These are phyloP conservation scores for Hyphodiscus sp. DNA, from an alignment of 2,329 filamentous ascomycete species.

Conservation along the genomic window DNA sequence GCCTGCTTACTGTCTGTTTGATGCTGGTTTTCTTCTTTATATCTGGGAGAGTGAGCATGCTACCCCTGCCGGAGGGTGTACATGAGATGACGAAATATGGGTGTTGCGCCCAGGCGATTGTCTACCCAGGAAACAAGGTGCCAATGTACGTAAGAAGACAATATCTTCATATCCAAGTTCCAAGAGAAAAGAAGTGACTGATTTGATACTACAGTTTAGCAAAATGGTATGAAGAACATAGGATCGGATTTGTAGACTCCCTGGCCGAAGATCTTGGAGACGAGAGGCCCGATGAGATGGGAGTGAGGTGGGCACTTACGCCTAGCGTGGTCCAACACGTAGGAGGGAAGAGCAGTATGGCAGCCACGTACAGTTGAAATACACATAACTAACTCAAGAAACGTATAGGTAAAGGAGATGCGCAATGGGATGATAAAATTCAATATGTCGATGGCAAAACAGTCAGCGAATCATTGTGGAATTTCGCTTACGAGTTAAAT, in stretches of 20 bases:
- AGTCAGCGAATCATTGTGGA: conserved; percentile 1
- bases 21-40: conserved; percentile 2
- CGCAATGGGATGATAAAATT: neutral
- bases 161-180: too few species aligned
- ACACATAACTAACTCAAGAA: neutral
- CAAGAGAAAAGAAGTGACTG: too few species aligned
- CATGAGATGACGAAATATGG: conserved; percentile 5
- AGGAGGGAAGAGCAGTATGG: neutral
- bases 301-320: conserved; percentile 4
- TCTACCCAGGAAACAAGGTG: neutral
- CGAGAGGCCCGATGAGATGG: neutral
- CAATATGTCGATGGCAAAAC: neutral
- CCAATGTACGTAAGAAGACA: neutral
- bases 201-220: neutral
- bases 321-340: conserved; percentile 6
- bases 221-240: conserved; percentile 3
- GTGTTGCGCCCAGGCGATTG: conserved; percentile 5
- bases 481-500: conserved; percentile 11
- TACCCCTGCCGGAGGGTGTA: conserved; percentile 2
- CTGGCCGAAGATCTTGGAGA: conserved; percentile 2
- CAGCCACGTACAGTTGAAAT: neutral
- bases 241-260: conserved; percentile 2
- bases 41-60: neutral
- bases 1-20: too few species aligned
- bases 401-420: neutral